Evolutionary conservation across 2,329 filamentous ascomycete genomes (phyloP).

Genomic region (Botrytis fragariae): DNA sequence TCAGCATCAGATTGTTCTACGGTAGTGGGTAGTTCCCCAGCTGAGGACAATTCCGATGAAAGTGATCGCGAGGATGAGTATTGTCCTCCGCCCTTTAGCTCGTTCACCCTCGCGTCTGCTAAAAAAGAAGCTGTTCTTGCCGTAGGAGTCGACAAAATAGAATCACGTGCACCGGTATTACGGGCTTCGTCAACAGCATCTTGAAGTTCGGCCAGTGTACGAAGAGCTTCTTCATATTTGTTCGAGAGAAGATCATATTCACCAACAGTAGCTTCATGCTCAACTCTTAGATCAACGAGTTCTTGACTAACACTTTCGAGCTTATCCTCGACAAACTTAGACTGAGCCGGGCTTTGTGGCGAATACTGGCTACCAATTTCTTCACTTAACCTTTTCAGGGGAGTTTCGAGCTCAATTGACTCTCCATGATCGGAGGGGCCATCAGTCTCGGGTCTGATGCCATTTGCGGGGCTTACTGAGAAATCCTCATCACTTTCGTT

Average conservation of each 20-base stretch:
- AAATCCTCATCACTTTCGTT: constrained; percentile 32
- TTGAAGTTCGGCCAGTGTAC: constrained; percentile 78
- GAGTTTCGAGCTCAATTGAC: constrained; percentile 40
- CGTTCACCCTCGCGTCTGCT: constrained; percentile 70
- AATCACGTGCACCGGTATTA: constrained; percentile 52
- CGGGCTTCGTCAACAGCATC: constrained; percentile 78
- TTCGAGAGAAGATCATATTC: constrained; percentile 79
- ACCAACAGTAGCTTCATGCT: constrained; percentile 79
- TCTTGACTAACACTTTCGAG: constrained; percentile 89
- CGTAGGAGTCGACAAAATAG: constrained; percentile 52
- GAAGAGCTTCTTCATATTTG: constrained; percentile 89
- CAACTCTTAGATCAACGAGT: constrained; percentile 82
- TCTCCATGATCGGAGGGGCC: constrained; percentile 39
- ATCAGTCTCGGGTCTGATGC: constrained; percentile 33
- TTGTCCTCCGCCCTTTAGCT: constrained; percentile 64
- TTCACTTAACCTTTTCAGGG: constrained; percentile 37
- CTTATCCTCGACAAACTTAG: constrained; percentile 85
- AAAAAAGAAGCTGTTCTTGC: constrained; percentile 77
- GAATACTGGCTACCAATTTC: constrained; percentile 31
- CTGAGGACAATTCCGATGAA: constrained; percentile 90
- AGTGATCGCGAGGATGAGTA: constrained; percentile 84
- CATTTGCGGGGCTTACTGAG: constrained; percentile 25
- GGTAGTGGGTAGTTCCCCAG: constrained; percentile 70
- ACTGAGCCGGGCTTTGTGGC: constrained; percentile 72
- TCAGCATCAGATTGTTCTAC: constrained; percentile 62